Evolutionary conservation across 2,329 filamentous ascomycete genomes (phyloP).

Genomic region (Leptographium procerum): DNA sequence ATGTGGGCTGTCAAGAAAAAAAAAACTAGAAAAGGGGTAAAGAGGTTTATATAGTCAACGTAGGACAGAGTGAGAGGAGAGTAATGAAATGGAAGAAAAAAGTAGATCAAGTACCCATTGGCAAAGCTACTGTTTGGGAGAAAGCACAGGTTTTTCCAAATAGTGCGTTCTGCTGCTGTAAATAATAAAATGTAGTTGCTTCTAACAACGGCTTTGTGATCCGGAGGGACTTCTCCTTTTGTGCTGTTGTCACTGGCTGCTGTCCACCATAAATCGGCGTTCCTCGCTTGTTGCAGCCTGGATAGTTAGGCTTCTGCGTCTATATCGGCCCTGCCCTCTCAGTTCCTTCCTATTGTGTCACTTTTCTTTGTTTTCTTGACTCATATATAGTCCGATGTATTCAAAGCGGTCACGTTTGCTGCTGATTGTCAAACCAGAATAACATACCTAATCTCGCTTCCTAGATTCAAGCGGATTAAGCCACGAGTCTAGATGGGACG

Average conservation of each 20-base stretch:
- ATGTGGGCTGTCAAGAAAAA: neutral
- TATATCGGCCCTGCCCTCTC: neutral
- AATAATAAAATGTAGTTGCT: neutral
- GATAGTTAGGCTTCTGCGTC: neutral
- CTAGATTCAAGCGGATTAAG: neutral
- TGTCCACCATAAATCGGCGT: neutral
- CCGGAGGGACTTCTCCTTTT: neutral
- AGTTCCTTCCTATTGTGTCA: neutral
- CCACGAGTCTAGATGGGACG: neutral
- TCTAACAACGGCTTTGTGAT: neutral
- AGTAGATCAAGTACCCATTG: neutral
- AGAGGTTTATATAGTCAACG: neutral
- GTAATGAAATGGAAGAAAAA: neutral
- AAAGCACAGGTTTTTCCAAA: neutral
- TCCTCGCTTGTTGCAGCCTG: neutral
- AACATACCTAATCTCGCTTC: too few relatives aligned
- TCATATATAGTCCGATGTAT: neutral
- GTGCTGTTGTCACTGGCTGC: neutral
- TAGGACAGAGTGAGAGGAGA: neutral
- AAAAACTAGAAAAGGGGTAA: neutral
- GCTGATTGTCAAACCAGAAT: too few relatives aligned
- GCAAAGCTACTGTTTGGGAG: neutral
- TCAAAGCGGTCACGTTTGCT: too few relatives aligned
- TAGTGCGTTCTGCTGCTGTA: neutral
- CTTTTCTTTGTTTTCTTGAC: neutral